Base-by-base conservation (phyloP, 2,329 filamentous ascomycete species). In the Delphinella strobiligena region DNA sequence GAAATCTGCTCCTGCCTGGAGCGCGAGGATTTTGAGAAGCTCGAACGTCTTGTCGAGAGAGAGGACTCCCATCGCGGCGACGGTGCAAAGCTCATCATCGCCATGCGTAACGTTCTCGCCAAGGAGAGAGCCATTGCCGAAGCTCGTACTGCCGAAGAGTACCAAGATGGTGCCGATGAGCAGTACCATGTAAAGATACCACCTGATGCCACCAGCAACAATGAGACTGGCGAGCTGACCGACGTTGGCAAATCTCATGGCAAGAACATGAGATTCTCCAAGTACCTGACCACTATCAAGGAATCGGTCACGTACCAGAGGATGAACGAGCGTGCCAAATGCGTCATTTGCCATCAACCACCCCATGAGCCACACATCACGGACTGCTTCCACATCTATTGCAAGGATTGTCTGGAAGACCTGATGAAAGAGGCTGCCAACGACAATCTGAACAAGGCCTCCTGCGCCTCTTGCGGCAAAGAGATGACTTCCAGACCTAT, bases 331-430 rank as follows among this genome's bases (percentile, higher is more conserved):
- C 47, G 61, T 3, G 54, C 49, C 0, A 46, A 50, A 2, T 76
- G 74, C 49, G 47, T 51, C 2, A 45, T 49, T 1, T 78, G 75
- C 53, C 45, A 50, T 2, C 47, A 50, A 16, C 36, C 52, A 0
- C 68, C 69, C 0, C 47, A 53, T 0, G 46, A 62, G 1, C 60
- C 68, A 0, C 53, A 61, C 8, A 55, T 71, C 19, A 72, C 71
- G 0, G 54, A 61, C 4, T 80, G 75, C 49, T 56, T 61, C 12
- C 75, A 80, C 44, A 52, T 76, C 4, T 74, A 73, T 46, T 80
- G 75, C 52, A 41, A 51, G 1, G 51, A 56, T 0, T 79, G 75
- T 46, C 55, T 73, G 5, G 38, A 50, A 2, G 47, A 51, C 2
- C 42, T 61, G 31, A 45, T 51, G 33, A n/a, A 56, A 0, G 36